Conservation (phyloP, 2,329 filamentous ascomycete genomes). For the Pseudogymnoascus sp. region DNA sequence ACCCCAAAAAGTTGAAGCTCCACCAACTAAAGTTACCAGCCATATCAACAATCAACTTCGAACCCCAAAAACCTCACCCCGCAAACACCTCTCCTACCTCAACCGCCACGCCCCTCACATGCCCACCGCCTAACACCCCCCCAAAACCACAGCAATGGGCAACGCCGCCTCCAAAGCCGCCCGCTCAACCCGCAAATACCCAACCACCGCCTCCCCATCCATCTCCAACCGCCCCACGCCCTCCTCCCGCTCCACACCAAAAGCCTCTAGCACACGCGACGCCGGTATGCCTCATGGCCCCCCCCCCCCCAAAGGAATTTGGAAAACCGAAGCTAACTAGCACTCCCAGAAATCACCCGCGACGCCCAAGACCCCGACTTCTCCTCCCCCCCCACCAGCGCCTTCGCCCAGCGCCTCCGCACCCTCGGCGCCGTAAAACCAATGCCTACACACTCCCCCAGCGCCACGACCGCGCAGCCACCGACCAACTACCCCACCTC, state of each 20-base stretch:
- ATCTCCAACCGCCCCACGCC: neutral
- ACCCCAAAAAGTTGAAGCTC: conserved; percentile 5
- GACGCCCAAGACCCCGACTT: conserved; percentile 7
- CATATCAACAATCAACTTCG: neutral
- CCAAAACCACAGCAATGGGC: neutral
- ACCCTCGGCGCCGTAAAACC: neutral
- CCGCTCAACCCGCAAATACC: neutral
- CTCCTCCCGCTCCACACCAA: neutral
- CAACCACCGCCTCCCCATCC: neutral
- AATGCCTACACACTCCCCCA: neutral
- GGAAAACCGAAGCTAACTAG: too few species aligned
- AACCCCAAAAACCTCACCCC: neutral
- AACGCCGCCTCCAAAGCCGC: neutral
- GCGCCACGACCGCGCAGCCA: neutral
- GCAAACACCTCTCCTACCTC: neutral
- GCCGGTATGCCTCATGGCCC: neutral
- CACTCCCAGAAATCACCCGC: conserved; percentile 4
- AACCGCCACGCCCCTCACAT: neutral
- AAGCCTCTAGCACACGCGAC: neutral
- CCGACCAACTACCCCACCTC: neutral
- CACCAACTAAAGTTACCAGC: neutral
- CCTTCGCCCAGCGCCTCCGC: neutral
- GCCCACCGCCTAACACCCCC: neutral
- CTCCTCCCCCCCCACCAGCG: neutral
- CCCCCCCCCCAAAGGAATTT: too few species aligned